phyloP scores from a whole-genome alignment of 768 basidiomycete species.

The Pleurotus ostreatus region DNA sequence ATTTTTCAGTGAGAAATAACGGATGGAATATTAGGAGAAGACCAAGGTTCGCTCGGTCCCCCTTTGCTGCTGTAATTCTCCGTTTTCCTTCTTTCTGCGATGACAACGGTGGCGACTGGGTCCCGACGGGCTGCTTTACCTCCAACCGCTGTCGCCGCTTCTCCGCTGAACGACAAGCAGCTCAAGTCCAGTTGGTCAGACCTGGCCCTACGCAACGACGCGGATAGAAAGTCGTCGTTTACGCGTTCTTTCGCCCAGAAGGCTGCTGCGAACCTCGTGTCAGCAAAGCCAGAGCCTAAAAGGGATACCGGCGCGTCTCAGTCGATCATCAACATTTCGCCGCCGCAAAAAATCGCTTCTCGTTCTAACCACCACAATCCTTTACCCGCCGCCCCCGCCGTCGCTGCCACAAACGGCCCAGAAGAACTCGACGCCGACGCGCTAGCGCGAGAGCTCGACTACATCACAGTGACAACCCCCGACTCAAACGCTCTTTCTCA shows the following conservation, averaged over 20 bases:
- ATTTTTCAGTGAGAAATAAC: slow-evolving; percentile 1
- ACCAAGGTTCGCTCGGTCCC: not conserved
- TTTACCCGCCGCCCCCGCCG: slow-evolving; percentile 10
- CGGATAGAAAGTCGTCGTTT: slow-evolving; percentile 20
- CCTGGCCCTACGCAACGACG: slow-evolving; percentile 30
- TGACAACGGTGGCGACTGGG: slow-evolving; percentile 19
- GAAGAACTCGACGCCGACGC: slow-evolving; percentile 33
- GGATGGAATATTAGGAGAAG: not conserved
- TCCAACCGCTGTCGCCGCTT: slow-evolving; percentile 32
- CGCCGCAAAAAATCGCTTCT: slow-evolving; percentile 14
- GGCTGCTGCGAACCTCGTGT: slow-evolving; percentile 22
- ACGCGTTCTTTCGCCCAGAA: slow-evolving; percentile 24
- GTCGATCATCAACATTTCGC: slow-evolving; percentile 53
- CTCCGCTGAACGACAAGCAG: slow-evolving; percentile 34
- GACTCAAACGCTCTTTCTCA: slow-evolving; percentile 27
- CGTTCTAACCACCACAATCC: slow-evolving; percentile 21
- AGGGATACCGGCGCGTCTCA: slow-evolving; percentile 26
- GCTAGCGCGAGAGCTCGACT: slow-evolving; percentile 73
- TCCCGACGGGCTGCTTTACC: slow-evolving; percentile 26
- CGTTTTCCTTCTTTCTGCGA: slow-evolving; percentile 2
- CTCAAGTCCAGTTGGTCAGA: slow-evolving; percentile 48
- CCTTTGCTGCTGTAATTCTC: not conserved
- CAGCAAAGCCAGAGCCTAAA: slow-evolving; percentile 26
- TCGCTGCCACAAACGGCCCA: slow-evolving; percentile 12
- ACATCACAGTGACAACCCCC: slow-evolving; percentile 45